These are phyloP conservation scores for Penicillium sclerotigenum DNA, from an alignment of 2,329 filamentous ascomycete genomes.

Conservation along the genomic window DNA sequence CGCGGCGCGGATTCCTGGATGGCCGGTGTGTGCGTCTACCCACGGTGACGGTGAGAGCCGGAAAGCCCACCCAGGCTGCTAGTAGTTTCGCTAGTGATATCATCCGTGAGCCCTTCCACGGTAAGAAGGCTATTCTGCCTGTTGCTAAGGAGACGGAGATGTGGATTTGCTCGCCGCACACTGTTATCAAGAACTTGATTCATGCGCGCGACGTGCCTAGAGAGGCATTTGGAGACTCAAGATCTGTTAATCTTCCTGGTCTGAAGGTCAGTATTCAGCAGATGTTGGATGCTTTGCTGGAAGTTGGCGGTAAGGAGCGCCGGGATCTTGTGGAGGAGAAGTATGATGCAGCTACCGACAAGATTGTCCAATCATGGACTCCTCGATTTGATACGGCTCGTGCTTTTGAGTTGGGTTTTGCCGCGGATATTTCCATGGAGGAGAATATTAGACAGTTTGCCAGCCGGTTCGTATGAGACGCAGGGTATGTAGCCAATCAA, in stretches of 20 bases:
- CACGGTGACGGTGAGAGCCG: conserved; percentile 52
- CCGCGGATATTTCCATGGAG: conserved; percentile 40
- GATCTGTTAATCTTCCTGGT: conserved; percentile 55
- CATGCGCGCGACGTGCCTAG: conserved; percentile 50
- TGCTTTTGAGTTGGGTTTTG: conserved; percentile 51
- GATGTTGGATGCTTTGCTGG: conserved; percentile 57
- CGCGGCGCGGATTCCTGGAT: conserved; percentile 50
- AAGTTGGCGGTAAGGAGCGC: conserved; percentile 55
- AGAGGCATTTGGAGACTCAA: conserved; percentile 53
- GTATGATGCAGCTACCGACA: conserved; percentile 53
- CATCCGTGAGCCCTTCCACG: conserved; percentile 53
- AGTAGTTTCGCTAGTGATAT: conserved; percentile 54
- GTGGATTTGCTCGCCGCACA: conserved; percentile 57
- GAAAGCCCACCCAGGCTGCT: conserved; percentile 51
- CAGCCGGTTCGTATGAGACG: conserved; percentile 29
- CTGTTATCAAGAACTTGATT: conserved; percentile 54
- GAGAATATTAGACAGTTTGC: conserved; percentile 43
- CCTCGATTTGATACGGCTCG: conserved; percentile 54
- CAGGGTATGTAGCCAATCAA: conserved; percentile 15
- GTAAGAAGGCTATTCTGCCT: conserved; percentile 51
- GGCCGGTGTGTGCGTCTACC: conserved; percentile 48
- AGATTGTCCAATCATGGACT: conserved; percentile 60
- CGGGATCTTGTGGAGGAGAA: conserved; percentile 54
- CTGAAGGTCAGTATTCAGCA: conserved; percentile 58
- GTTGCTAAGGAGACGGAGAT: conserved; percentile 52